phyloP scores from a whole-genome alignment of 2,329 filamentous ascomycete species.

The Rhinocladiella similis region DNA sequence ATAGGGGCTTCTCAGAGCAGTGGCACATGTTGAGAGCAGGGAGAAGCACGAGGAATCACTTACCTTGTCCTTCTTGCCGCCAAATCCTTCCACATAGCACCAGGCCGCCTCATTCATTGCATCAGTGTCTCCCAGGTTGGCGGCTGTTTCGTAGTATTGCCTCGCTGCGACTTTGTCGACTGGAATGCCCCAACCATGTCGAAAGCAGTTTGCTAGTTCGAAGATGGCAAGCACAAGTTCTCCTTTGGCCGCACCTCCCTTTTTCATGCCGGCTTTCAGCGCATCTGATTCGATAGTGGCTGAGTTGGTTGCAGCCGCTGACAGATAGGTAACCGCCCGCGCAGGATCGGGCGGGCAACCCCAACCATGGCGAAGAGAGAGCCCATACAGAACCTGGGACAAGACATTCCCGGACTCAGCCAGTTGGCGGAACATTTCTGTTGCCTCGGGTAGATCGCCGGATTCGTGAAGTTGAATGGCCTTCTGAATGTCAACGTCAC shows the following conservation, averaged over 20 bases:
- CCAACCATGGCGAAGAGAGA: constrained; percentile 81
- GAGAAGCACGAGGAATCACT: constrained; percentile 36
- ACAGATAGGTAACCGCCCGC: constrained; percentile 79
- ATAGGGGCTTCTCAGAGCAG: neutral
- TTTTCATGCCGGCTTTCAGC: constrained; percentile 82
- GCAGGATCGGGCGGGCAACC: constrained; percentile 73
- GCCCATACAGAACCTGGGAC: constrained; percentile 92
- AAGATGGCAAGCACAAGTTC: constrained; percentile 96
- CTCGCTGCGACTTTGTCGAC: constrained; percentile 82
- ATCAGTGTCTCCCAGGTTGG: constrained; percentile 93
- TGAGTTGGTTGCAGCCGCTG: constrained; percentile 84
- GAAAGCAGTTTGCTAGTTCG: constrained; percentile 75
- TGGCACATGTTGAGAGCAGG: constrained; percentile 3
- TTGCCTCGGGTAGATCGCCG: constrained; percentile 76
- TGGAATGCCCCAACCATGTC: constrained; percentile 88
- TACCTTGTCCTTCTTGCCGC: constrained; percentile 98
- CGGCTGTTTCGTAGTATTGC: constrained; percentile 96
- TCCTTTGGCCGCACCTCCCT: constrained; percentile 91
- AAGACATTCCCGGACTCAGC: constrained; percentile 88
- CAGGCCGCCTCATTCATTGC: constrained; percentile 93
- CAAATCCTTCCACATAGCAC: constrained; percentile 97
- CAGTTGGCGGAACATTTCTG: constrained; percentile 78
- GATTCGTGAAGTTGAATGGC: constrained; percentile 92
- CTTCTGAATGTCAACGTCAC: constrained; percentile 74
- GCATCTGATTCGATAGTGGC: constrained; percentile 84